Percentiles rank a stretch among this genome's conserved stretches.
These are phyloP conservation scores for Ogataea pilisensis DNA, from an alignment of 805 yeast species.

Conservation along the genomic window DNA sequence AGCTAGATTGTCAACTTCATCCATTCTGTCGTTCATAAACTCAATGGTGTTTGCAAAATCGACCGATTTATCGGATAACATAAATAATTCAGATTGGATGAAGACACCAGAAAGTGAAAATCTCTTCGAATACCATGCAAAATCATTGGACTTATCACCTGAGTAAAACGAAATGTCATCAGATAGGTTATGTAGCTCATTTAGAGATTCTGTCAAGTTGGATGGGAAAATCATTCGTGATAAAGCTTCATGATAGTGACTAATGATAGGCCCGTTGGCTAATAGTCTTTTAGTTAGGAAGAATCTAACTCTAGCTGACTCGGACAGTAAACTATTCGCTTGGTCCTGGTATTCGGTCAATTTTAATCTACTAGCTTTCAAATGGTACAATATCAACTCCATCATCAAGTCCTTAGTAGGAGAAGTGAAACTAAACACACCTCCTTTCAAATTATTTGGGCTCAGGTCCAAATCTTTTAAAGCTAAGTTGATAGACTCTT, in stretches of 20 bases:
- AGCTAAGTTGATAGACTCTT: conserved; percentile 40
- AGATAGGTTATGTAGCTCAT: conserved; percentile 67
- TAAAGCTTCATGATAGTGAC: conserved; percentile 46
- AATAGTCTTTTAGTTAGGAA: conserved; percentile 44
- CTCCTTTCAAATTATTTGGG: conserved; percentile 39
- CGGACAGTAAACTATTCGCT: conserved; percentile 15
- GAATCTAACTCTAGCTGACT: conserved; percentile 21
- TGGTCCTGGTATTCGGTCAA: conserved; percentile 30
- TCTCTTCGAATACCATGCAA: conserved; percentile 92
- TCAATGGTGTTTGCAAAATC: conserved; percentile 53
- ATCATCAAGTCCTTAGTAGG: conserved; percentile 30
- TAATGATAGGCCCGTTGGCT: conserved; percentile 46
- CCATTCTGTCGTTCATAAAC: conserved; percentile 59
- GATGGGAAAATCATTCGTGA: conserved; percentile 63
- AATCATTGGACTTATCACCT: conserved; percentile 75
- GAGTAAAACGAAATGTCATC: conserved; percentile 82
- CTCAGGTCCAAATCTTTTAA: conserved; percentile 36
- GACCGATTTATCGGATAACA: conserved; percentile 67
- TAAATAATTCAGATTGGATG: conserved; percentile 71
- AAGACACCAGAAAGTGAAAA: conserved; percentile 64
- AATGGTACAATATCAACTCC: conserved; percentile 44
- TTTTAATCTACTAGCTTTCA: conserved; percentile 38
- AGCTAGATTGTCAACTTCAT: conserved; percentile 51
- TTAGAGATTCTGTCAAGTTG: conserved; percentile 51
- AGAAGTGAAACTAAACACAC: conserved; percentile 35